Conservation (phyloP, 306 rosid genomes). For the Spatholobus suberectus region DNA sequence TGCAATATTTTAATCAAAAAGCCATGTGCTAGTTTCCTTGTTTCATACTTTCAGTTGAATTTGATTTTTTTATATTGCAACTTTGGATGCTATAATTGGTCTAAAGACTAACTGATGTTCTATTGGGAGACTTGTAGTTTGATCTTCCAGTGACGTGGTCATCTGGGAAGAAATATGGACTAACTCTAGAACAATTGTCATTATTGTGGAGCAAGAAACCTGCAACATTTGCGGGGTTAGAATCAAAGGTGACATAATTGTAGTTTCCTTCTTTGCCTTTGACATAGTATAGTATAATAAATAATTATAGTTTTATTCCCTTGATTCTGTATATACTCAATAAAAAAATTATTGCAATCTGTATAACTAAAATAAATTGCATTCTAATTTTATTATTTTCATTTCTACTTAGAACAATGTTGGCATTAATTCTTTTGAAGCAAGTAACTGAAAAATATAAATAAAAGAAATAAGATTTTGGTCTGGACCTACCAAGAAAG, state of each 20-base stretch:
- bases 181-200: conserved; percentile 77
- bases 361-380: neutral
- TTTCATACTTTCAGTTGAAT: conserved; percentile 31
- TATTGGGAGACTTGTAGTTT: conserved; percentile 61
- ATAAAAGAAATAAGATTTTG: neutral
- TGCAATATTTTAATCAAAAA: conserved; percentile 14
- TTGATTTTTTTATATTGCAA: conserved; percentile 17
- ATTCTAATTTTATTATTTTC: neutral
- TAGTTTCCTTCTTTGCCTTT: conserved; percentile 29
- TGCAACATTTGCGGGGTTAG: conserved; percentile 77
- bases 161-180: conserved; percentile 76
- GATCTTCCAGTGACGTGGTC: conserved; percentile 91
- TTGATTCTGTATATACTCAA: conserved; percentile 8
- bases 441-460: neutral
- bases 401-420: conserved; percentile 4
- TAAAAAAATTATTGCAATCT: neutral
- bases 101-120: conserved; percentile 21
- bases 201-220: conserved; percentile 94
- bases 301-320: neutral
- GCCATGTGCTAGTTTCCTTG: conserved; percentile 28
- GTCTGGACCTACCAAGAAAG: neutral
- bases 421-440: conserved; percentile 8
- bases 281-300: conserved; percentile 24
- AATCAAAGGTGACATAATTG: conserved; percentile 65
- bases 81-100: conserved; percentile 1